Base-by-base conservation (phyloP, 768 basidiomycete genomes). In the Psilocybe cubensis region DNA sequence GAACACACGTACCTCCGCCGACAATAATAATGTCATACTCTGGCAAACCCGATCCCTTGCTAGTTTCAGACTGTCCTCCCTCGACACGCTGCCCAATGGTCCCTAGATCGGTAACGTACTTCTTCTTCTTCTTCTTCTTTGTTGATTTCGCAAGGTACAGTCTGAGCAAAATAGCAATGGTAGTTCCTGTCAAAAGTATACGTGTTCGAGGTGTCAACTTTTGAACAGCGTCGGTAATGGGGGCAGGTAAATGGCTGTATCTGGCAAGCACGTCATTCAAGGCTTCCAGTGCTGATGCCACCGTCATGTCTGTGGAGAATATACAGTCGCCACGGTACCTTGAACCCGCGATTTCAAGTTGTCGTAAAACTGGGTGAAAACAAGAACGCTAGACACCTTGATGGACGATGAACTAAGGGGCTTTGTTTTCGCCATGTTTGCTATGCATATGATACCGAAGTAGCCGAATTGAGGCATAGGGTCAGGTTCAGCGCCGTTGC, bases 31-130 rank as follows among this genome's bases (percentile, higher is more conserved):
- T 12, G 20, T 59, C 58, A 40, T 59, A 59, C 10, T 44, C 38
- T 11, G 58, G 58, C 25, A 33, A 17, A 21, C 33, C 24, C 31
- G n/a, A n/a, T 25, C 40, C 31, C 28, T 31, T 25, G 25, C 27
- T n/a, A 17, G 18, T 53, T 14, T 24, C 3, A 31, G 46, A 28
- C 11, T 53, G 41, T 7, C 47, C 47, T 7, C 11, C 40, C 20
- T 18, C 57, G 20, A 56, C 41, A 14, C 49, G 52, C 40, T 52
- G 42, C 7, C 71, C 72, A 12, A 72, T 59, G 6, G 60, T 55
- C 12, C 66, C 56, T 17, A 72, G 62, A 43, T 72, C 54, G 11
- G 67, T 60, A 12, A 72, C 59, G 46, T 72, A 73, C 40, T 58
- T 65, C 8, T 56, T 42, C 18, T 59, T 46, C 40, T 58, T 65